Evolutionary conservation across 768 basidiomycete species (phyloP).

Genomic region (Roridomyces roridus): DNA sequence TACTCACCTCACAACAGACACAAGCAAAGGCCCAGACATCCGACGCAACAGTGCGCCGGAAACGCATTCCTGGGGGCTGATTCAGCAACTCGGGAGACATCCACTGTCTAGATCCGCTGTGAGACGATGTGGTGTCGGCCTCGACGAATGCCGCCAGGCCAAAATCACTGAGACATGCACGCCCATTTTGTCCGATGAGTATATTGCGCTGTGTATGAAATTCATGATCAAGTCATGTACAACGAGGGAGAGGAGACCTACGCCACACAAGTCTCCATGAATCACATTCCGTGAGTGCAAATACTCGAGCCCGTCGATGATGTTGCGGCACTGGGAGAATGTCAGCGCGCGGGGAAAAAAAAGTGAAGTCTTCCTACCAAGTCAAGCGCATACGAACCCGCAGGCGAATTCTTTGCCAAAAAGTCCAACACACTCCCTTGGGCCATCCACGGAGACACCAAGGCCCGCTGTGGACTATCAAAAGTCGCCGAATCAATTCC

Average conservation of each 20-base stretch:
- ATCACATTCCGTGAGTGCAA: background rate
- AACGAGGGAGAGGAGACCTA: background rate
- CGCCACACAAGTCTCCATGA: background rate
- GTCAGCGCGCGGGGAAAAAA: too few species aligned
- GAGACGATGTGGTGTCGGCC: background rate
- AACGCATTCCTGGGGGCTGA: background rate
- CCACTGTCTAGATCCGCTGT: background rate
- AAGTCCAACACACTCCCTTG: constrained; percentile 1
- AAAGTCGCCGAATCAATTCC: constrained; percentile 1
- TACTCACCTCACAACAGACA: constrained; percentile 7
- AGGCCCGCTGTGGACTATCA: background rate
- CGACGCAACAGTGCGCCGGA: background rate
- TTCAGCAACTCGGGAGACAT: background rate
- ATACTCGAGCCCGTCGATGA: background rate
- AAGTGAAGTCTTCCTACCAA: too few species aligned
- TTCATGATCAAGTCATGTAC: background rate
- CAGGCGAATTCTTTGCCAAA: background rate
- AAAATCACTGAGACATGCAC: background rate
- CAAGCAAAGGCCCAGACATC: constrained; percentile 9
- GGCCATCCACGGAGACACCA: constrained; percentile 10
- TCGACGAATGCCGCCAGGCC: background rate
- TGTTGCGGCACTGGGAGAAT: background rate
- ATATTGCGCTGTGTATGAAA: background rate
- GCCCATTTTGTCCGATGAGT: background rate
- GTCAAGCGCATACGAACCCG: background rate